Conservation (phyloP, 2,329 filamentous ascomycete genomes). For the Chaetothyriales sp. region DNA sequence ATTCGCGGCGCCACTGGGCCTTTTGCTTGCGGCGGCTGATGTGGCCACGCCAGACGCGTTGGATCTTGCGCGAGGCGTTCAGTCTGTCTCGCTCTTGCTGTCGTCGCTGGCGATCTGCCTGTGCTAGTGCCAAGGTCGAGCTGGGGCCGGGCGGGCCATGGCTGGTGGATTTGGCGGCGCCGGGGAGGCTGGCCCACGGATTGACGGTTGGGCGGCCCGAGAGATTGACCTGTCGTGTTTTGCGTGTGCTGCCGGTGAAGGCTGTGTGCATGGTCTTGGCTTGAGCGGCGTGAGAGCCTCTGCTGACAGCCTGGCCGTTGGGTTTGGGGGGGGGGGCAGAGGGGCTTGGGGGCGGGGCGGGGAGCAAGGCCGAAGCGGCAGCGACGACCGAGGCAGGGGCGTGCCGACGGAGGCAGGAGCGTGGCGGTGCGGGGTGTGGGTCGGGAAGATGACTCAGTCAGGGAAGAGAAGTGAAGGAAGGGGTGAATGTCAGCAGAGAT, state of each 20-base stretch:
- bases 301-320: background rate
- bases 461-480: background rate
- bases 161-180: constrained; percentile 25
- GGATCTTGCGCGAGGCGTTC: constrained; percentile 60
- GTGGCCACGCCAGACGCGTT: constrained; percentile 72
- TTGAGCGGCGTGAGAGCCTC: background rate
- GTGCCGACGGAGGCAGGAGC: background rate
- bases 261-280: constrained; percentile 62
- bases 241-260: constrained; percentile 77
- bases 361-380: no score
- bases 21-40: constrained; percentile 46
- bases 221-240: constrained; percentile 83
- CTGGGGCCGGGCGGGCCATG: constrained; percentile 20
- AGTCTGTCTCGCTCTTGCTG: constrained; percentile 68
- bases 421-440: no score
- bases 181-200: constrained; percentile 53
- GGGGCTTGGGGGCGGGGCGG: no score
- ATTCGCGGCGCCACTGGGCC: constrained; percentile 43
- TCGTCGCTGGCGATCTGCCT: constrained; percentile 68
- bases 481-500: background rate
- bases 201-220: constrained; percentile 64
- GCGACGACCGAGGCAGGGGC: no score
- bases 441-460: no score
- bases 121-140: constrained; percentile 65
- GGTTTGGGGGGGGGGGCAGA: no score